A percentile compares a stretch with the other conserved stretches of the same genome.
phyloP scores from a whole-genome alignment of 1,139 yeast species.

The Spencermartinsiella ligniputridi region DNA sequence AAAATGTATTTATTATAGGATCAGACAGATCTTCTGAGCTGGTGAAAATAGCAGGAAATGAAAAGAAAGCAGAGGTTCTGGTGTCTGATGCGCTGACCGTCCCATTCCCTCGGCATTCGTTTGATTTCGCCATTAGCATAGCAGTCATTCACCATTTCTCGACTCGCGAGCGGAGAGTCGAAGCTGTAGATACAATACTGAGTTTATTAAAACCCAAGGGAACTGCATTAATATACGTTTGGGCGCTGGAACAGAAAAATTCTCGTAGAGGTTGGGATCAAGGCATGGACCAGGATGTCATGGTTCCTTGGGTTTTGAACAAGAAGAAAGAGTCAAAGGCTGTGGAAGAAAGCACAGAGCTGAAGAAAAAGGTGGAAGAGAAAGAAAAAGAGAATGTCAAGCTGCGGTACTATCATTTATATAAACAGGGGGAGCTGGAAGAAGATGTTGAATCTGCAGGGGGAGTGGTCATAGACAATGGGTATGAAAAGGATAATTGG shows the following conservation, averaged over 20 bases:
- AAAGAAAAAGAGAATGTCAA: conserved; percentile 11
- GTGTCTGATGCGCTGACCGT: conserved; percentile 73
- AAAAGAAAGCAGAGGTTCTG: conserved; percentile 45
- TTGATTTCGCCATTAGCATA: conserved; percentile 90
- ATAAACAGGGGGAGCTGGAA: conserved; percentile 74
- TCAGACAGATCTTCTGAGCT: conserved; percentile 81
- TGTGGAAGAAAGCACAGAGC: conserved; percentile 14
- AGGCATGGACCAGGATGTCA: conserved; percentile 87
- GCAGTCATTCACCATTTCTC: conserved; percentile 96
- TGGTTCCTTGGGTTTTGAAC: conserved; percentile 91
- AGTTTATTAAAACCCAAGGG: conserved; percentile 58
- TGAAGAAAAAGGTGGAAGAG: conserved; percentile 20
- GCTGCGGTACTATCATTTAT: conserved; percentile 84
- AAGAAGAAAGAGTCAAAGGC: conserved; percentile 23
- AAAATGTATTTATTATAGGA: conserved; percentile 65
- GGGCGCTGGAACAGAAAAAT: conserved; percentile 92
- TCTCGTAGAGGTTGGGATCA: conserved; percentile 85
- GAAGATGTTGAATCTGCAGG: conserved; percentile 68
- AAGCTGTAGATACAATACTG: conserved; percentile 67
- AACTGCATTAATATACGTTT: conserved; percentile 75
- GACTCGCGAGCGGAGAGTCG: conserved; percentile 70
- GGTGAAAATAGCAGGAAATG: conserved; percentile 60
- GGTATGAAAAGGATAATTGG: conserved; percentile 96
- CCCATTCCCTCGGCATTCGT: conserved; percentile 57
- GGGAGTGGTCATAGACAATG: conserved; percentile 58